Evolutionary conservation across 1,139 yeast species (phyloP).

Genomic region (Kurtzmaniella natalensis): DNA sequence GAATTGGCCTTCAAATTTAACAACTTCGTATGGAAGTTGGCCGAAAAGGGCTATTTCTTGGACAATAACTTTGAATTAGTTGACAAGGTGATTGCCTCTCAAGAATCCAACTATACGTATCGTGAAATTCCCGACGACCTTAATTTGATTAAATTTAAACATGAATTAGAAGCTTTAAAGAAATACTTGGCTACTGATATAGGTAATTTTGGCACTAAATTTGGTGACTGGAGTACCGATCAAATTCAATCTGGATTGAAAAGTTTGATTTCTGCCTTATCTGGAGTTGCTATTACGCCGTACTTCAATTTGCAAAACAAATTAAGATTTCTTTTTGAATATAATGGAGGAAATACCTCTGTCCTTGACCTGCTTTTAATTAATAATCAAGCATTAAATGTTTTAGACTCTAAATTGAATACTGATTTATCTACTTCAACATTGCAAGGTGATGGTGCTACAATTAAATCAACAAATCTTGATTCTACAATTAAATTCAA

Average conservation of each 20-base stretch:
- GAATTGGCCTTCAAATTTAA: neutral
- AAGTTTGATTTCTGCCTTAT: neutral
- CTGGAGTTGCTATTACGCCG: neutral
- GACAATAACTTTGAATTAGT: neutral
- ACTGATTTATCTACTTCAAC: too few relatives aligned
- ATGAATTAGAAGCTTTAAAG: conserved; percentile 18
- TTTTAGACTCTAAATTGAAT: neutral
- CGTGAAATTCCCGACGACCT: conserved; percentile 19
- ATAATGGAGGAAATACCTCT: conserved; percentile 17
- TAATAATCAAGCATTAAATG: neutral
- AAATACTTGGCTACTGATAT: conserved; percentile 6
- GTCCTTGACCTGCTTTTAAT: conserved; percentile 13
- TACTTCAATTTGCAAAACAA: neutral
- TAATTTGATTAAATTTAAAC: conserved; percentile 19
- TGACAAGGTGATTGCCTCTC: neutral
- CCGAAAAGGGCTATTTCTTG: neutral
- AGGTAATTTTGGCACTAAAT: conserved; percentile 1
- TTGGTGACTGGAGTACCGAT: conserved; percentile 2
- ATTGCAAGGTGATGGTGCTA: too few relatives aligned
- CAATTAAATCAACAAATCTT: too few relatives aligned
- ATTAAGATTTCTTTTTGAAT: conserved; percentile 13
- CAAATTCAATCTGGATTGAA: conserved; percentile 7
- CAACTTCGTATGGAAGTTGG: neutral
- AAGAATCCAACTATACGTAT: conserved; percentile 5
- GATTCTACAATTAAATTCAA: neutral